These are phyloP conservation scores for Trypanosomatidae sp. DNA, from an alignment of 208 protist genomes.

Conservation along the genomic window DNA sequence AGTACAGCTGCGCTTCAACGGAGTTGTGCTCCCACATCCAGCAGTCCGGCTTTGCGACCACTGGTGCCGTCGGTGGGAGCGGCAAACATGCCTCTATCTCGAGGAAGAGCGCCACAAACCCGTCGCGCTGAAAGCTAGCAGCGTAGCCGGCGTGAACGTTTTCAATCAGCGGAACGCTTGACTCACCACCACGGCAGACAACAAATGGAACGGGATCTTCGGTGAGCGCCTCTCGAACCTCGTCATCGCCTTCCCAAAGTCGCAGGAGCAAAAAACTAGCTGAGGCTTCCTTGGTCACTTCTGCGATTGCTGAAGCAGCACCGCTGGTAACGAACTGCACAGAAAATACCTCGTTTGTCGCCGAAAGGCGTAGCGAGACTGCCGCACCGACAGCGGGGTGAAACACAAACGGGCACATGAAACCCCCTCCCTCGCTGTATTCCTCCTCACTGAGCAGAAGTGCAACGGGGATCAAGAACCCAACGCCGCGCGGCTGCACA, in stretches of 20 bases:
- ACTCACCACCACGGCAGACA: conserved; percentile 25
- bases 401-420: conserved; percentile 64
- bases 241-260: conserved; percentile 16
- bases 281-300: not conserved
- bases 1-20: conserved; percentile 44
- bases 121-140: conserved; percentile 29
- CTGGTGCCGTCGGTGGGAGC: conserved; percentile 28
- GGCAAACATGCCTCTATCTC: conserved; percentile 4
- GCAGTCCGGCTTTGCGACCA: conserved; percentile 28
- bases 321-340: conserved; percentile 50
- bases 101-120: conserved; percentile 26
- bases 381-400: conserved; percentile 35
- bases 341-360: conserved; percentile 18
- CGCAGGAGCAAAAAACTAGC: conserved; percentile 21
- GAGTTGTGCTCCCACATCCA: conserved; percentile 68
- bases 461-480: conserved; percentile 32
- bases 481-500: conserved; percentile 7
- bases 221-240: conserved; percentile 15
- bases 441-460: conserved; percentile 44
- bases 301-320: conserved; percentile 2
- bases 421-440: conserved; percentile 20
- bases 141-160: conserved; percentile 30
- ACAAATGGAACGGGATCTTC: conserved; percentile 28
- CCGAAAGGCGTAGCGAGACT: conserved; percentile 40
- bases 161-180: conserved; percentile 30